Base-by-base conservation (phyloP, 495 filamentous ascomycete species). In the Aspergillus nanangensis region DNA sequence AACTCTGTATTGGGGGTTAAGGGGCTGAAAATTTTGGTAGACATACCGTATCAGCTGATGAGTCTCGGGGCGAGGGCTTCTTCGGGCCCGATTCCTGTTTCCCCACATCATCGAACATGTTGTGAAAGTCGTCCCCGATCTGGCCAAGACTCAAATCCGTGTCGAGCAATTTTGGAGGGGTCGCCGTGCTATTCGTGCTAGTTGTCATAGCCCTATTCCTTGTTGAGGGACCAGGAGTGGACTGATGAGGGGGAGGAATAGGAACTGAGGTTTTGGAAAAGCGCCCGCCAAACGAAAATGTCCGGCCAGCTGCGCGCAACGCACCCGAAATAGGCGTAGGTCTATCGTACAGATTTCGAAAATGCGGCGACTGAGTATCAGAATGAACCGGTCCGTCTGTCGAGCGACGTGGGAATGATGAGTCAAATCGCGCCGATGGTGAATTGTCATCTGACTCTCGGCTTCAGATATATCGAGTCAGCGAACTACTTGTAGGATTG, bases 361-460 rank as follows among this genome's bases (percentile, higher is more conserved):
- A 73, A 48, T 75, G 74, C 11, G 63, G 60, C n/a, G 69, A 57
- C 25, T 67, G 66, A 56, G 66, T 66, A 41, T 85, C 79, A 27
- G 84, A 78, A 44, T 80, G 72, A 5, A 64, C 62, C 17, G 71
- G 69, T 5, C 74, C 61, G 48, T 88, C 86, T 18, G 81, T 81
- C 7, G 85, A 87, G 5, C 85, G 88, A 18, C 86, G 84, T 8
- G 86, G 87, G 4, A 21, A 21, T 13, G 81, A 79, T 44, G 86
- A 86, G 57, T 84, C 88, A 50, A 86, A 72, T 39, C 83, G 80
- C 9, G 65, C 69, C n/a, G 75, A 74, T 23, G 69, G 66, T 22
- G 84, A 85, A 53, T 80, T 82, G 52, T 88, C 76, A 53, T 73
- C 62, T 33, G 82, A 83, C 20, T 76, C 81, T 44, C 80, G 82